Evolutionary conservation across 2,329 filamentous ascomycete genomes (phyloP), one percentile per base, ranked within the genome.

Genomic region (Alternaria dauci): DNA sequence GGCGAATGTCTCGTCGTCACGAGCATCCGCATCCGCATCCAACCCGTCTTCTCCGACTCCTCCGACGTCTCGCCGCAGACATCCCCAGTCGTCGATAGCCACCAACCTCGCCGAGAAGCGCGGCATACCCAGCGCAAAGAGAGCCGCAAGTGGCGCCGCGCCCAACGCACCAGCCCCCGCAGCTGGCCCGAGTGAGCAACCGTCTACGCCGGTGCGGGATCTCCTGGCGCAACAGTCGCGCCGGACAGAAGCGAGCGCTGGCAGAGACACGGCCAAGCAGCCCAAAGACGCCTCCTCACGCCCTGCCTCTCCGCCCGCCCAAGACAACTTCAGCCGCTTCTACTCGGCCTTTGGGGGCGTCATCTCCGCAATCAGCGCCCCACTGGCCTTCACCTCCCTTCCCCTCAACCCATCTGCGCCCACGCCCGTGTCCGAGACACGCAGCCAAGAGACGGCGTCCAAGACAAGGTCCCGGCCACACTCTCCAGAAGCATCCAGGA

Each of bases 341-440:
- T 99, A 98, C 80, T 94, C 87, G 59, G 93, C 93, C 1, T 97
- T 97, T 72, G 93, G 94, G 56, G 92, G 87, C 55, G 87, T 97
- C 48, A 92, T 98, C 73, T 95, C 93, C 62, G 91, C 90, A 69
- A 87, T 98, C 12, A 96, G 94, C 0, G 93, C 94, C 0, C 94
- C 94, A 1, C 83, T 99, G 30, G 94, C 94, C 4, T 99, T 97
- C 80, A 93, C 95, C 5, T 94, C 94, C 1, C 86, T 99, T 8
- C 95, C 95, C 0, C 84, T 99, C 4, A 79, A 71, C 41, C 73
- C 74, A 5, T 55, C 73, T 1, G 62, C 73, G 3, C 61, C 74
- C 1, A 63, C 73, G 1, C 67, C 73, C 0, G 72, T 55, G 58
- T 76, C 70, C 60, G 77, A 63, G 44, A 62, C 73, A 3, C 71